Conservation (phyloP, 225 moss, liverwort and hornwort genomes). For the Pleurozium schreberi region DNA sequence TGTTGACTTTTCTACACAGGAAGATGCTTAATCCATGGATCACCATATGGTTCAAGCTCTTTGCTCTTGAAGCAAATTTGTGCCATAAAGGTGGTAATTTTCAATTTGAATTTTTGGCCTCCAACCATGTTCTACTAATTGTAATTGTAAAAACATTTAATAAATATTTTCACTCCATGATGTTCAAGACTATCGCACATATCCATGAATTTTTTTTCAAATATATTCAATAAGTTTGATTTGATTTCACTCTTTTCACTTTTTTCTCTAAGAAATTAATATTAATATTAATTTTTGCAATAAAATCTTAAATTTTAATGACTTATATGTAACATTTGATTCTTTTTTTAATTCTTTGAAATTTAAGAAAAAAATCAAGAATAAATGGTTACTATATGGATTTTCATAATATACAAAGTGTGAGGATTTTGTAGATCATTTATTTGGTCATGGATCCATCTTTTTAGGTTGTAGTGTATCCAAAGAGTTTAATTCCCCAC, state of each 20-base stretch:
- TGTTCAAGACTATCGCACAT: not conserved
- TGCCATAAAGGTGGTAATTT: too few species aligned
- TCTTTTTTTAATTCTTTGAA: too few species aligned
- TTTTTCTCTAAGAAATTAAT: too few species aligned
- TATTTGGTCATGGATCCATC: accelerated
- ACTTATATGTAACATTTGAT: not conserved
- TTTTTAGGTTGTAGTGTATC: not conserved
- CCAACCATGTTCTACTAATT: not conserved
- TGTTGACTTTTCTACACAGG: too few species aligned
- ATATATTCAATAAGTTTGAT: too few species aligned
- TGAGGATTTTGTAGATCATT: not conserved
- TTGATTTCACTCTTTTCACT: not conserved
- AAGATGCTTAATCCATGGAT: too few species aligned
- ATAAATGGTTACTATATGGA: too few species aligned
- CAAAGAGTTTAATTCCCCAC: accelerated
- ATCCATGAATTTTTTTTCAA: accelerated
- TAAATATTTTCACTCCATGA: not conserved
- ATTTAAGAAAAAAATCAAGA: too few species aligned
- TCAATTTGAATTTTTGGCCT: not conserved
- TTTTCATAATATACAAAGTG: not conserved
- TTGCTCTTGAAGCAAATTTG: not conserved
- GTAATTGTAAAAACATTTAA: accelerated
- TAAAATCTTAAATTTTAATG: not conserved
- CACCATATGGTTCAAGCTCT: too few species aligned
- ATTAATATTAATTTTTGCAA: too few species aligned